A percentile compares a stretch with the other conserved stretches of the same genome.
phyloP scores from a whole-genome alignment of 2,329 filamentous ascomycete species.

The Madurella fahalii region DNA sequence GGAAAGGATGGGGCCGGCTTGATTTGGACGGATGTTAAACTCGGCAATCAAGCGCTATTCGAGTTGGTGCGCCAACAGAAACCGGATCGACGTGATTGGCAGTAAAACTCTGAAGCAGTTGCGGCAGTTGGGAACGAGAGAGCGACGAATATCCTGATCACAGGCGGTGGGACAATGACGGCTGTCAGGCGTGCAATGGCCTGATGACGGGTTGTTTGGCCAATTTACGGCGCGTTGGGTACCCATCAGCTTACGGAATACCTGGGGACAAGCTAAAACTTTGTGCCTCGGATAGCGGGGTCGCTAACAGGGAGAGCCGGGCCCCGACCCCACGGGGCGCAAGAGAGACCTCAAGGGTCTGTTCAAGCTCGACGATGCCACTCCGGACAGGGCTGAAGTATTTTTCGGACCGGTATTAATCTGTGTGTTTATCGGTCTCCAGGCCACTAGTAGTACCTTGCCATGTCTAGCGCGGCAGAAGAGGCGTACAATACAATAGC shows the following conservation, averaged over 20 bases:
- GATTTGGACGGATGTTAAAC: not conserved
- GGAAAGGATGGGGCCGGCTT: too few species aligned
- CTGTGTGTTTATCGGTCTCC: too few species aligned
- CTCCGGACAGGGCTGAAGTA: not conserved
- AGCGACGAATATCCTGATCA: too few species aligned
- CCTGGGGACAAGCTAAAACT: conserved; percentile 11
- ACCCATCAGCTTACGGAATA: not conserved
- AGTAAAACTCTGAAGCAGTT: too few species aligned
- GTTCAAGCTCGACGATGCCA: not conserved
- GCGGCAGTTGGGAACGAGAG: too few species aligned
- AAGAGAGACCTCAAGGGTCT: not conserved
- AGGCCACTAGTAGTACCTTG: too few species aligned
- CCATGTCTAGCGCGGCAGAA: too few species aligned
- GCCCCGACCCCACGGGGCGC: conserved; percentile 10
- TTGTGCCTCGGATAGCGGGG: conserved; percentile 14
- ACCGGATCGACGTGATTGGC: too few species aligned
- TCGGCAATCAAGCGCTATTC: not conserved
- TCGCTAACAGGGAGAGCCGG: not conserved
- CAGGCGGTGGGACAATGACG: too few species aligned
- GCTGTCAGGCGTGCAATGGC: not conserved
- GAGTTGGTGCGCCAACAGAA: too few species aligned
- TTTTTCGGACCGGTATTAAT: too few species aligned
- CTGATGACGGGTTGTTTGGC: conserved; percentile 3
- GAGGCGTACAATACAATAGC: too few species aligned
- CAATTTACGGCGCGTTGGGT: not conserved